A percentile compares a stretch with the other conserved stretches of the same genome.
phyloP scores from a whole-genome alignment of 768 basidiomycete genomes.

The Leucocoprinus leucothites region DNA sequence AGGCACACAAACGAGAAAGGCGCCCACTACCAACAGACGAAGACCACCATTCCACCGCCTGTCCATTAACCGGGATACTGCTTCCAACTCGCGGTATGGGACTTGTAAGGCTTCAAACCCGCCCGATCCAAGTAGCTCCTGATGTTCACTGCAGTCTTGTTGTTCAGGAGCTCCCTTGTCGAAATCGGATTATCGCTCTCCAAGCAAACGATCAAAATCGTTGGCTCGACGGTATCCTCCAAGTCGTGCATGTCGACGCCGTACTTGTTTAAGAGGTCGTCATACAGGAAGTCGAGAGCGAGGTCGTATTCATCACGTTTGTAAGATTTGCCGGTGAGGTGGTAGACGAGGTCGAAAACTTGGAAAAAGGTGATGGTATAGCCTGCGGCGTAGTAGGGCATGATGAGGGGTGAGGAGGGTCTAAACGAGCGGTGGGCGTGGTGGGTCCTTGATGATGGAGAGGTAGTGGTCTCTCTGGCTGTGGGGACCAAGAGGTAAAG shows the following conservation, averaged over 20 bases:
- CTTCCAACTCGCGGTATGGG: neutral
- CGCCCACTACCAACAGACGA: neutral
- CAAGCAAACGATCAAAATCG: conserved; percentile 10
- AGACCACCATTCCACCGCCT: no score
- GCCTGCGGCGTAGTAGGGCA: conserved; percentile 12
- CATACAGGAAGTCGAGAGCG: conserved; percentile 3
- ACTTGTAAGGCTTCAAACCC: conserved; percentile 6
- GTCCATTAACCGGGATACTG: conserved; percentile 8
- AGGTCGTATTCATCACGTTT: conserved; percentile 6
- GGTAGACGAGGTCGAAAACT: conserved; percentile 12
- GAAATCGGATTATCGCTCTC: neutral
- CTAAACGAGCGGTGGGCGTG: no score
- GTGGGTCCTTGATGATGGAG: no score
- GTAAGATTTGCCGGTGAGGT: conserved; percentile 9
- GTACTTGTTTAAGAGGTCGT: conserved; percentile 9
- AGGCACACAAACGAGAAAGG: neutral
- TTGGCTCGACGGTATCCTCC: conserved; percentile 4
- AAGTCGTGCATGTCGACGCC: conserved; percentile 6
- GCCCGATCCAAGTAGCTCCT: conserved; percentile 7
- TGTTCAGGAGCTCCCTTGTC: neutral
- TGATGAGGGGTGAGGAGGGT: neutral
- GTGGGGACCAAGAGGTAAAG: no score
- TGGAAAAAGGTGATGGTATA: conserved; percentile 8
- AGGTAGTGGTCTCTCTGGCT: no score
- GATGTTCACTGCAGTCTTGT: neutral